Evolutionary conservation across 768 basidiomycete species (phyloP).

Genomic region (Pleurotus ostreatus): DNA sequence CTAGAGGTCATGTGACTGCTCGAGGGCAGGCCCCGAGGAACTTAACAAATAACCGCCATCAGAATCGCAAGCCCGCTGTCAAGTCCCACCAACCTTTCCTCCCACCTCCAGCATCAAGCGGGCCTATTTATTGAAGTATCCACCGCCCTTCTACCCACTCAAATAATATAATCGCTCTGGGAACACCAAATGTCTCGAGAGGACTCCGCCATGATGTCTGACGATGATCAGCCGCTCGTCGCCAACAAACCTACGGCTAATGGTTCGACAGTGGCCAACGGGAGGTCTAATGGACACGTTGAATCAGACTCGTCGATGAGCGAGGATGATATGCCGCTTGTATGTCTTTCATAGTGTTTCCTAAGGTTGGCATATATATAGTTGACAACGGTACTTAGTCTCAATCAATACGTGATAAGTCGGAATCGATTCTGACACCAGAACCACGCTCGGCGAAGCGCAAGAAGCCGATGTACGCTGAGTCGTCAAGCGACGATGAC

Average conservation of each 20-base stretch:
- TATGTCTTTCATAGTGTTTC: slow-evolving; percentile 28
- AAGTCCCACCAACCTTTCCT: slow-evolving; percentile 23
- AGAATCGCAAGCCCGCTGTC: slow-evolving; percentile 21
- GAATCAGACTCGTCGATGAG: slow-evolving; percentile 49
- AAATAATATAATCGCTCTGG: background rate
- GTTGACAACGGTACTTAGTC: slow-evolving; percentile 34
- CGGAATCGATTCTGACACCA: slow-evolving; percentile 36
- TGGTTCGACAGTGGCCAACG: slow-evolving; percentile 35
- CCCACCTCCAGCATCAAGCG: slow-evolving; percentile 16
- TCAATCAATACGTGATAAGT: slow-evolving; percentile 43
- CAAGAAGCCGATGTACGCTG: slow-evolving; percentile 50
- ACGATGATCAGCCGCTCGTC: slow-evolving; percentile 54
- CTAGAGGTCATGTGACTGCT: slow-evolving; percentile 27
- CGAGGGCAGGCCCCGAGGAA: slow-evolving; percentile 58
- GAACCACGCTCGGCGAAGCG: slow-evolving; percentile 47
- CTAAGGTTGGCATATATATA: background rate
- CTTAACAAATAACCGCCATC: slow-evolving; percentile 41
- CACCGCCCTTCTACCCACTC: slow-evolving; percentile 21
- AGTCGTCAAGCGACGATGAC: slow-evolving; percentile 71
- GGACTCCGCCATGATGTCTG: slow-evolving; percentile 50
- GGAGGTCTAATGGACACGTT: slow-evolving; percentile 39
- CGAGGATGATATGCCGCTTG: slow-evolving; percentile 70
- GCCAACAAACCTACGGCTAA: slow-evolving; percentile 36
- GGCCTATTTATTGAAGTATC: slow-evolving; percentile 17
- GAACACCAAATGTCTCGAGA: slow-evolving; percentile 33